Conservation (phyloP, 306 rosid genomes). For the Vicia villosa region DNA sequence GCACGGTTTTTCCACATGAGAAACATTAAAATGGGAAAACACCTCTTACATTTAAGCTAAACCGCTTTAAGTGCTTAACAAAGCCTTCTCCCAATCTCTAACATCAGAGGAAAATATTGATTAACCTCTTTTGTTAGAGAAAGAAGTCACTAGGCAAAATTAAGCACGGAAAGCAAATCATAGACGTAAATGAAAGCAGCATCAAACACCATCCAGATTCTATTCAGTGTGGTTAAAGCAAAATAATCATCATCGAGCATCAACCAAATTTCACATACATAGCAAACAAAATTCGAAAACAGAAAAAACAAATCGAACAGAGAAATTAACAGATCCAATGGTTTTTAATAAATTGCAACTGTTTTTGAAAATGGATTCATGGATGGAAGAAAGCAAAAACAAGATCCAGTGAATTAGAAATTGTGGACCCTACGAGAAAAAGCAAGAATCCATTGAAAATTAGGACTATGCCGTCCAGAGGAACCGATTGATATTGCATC, state of each 20-base stretch:
- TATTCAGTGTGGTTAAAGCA: constrained; percentile 83
- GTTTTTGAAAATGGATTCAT: not conserved
- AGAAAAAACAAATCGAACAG: too few species aligned
- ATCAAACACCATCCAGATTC: constrained; percentile 33
- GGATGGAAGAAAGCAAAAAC: too few species aligned
- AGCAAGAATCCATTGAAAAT: constrained; percentile 46
- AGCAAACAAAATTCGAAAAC: not conserved
- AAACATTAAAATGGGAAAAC: constrained; percentile 33
- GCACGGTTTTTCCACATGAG: constrained; percentile 61
- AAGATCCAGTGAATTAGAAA: not conserved
- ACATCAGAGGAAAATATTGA: constrained; percentile 23
- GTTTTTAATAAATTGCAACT: too few species aligned
- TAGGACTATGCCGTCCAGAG: constrained; percentile 64
- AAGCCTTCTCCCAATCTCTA: constrained; percentile 51
- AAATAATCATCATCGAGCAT: constrained; percentile 73
- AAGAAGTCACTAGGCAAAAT: constrained; percentile 36
- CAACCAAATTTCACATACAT: too few species aligned
- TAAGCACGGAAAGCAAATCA: constrained; percentile 41
- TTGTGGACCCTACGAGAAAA: constrained; percentile 66
- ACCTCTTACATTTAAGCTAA: constrained; percentile 27
- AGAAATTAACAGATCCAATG: not conserved
- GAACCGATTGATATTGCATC: constrained; percentile 60
- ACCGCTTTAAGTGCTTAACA: constrained; percentile 41
- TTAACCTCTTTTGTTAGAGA: constrained; percentile 44
- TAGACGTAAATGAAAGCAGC: constrained; percentile 6